Base-by-base conservation (phyloP, 148 eudicot species). In the Rhododendron henanense region DNA sequence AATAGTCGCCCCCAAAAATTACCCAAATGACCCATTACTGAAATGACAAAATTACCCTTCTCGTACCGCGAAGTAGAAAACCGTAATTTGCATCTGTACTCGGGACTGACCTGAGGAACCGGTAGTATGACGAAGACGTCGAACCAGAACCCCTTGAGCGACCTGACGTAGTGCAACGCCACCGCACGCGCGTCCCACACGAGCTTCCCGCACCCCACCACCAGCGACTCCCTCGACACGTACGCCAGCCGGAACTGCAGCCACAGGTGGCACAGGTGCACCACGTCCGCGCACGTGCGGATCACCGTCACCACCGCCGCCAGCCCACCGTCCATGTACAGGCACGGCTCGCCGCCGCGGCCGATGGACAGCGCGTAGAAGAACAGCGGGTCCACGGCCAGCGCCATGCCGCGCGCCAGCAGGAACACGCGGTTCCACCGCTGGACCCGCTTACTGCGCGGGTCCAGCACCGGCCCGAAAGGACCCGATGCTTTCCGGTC, bases 111-210 rank as follows among this genome's bases (percentile, higher is more conserved):
- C 97, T 97, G 99, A 19, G 99, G 99, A 83, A 97, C 91, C 1
- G 99, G 99, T 33, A 97, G 95, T n/a, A 97, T 92, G 57, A 97
- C 99, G 61, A 92, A 95, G 13, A 87, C 88, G 88, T 97, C 99
- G 78, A 93, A 94, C 99, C 99, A 97, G 55, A 97, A 97, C 10
- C 98, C 98, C 84, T 90, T 93, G 3, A 95, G 51, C 6, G 98
- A 94, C 48, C 93, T 77, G 1, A 91, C 87, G 76, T 95, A 97
- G 65, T 97, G 99, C 10, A 78, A 73, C 3, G 98, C 94, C 21
- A 97, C 90, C n/a, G 94, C 93, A 55, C 92, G 95, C 57, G 93
- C 83, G 81, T 97, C 98, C 99, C 99, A 97, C 90, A 97, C 99
- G 59, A 97, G 99, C 55, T 95, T 95, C 84, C 99, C 99, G 35